Evolutionary conservation across 1,284 basidiomycete genomes (phyloP).

Genomic region (Austroboletus olivaceoglutinosus): DNA sequence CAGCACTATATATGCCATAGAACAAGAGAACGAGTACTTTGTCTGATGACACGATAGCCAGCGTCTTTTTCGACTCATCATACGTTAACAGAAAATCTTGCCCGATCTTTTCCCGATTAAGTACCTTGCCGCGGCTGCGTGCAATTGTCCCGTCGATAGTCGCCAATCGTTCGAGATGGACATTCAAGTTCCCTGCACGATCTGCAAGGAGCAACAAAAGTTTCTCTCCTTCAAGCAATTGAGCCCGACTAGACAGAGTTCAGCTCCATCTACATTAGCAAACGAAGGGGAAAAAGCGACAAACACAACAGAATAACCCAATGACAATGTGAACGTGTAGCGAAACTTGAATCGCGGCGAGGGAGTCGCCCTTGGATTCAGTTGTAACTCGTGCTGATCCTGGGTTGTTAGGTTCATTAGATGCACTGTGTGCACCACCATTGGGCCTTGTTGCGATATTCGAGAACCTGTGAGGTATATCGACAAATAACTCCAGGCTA

Average conservation of each 20-base stretch:
- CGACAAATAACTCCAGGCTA: conserved; percentile 13
- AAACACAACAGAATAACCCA: conserved; percentile 37
- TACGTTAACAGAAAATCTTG: conserved; percentile 43
- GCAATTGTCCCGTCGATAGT: conserved; percentile 34
- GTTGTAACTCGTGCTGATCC: conserved; percentile 42
- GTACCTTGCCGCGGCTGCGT: conserved; percentile 27
- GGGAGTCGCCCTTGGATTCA: conserved; percentile 39
- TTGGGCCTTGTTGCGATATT: conserved; percentile 22
- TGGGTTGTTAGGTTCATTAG: conserved; percentile 39
- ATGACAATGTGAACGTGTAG: conserved; percentile 36
- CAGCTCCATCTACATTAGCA: not conserved
- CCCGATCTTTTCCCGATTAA: conserved; percentile 48
- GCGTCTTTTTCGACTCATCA: conserved; percentile 48
- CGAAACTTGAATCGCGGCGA: conserved; percentile 31
- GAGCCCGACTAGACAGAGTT: conserved; percentile 33
- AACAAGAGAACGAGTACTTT: conserved; percentile 31
- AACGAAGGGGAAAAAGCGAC: conserved; percentile 5
- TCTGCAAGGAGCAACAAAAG: conserved; percentile 45
- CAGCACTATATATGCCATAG: not conserved
- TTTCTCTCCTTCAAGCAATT: conserved; percentile 37
- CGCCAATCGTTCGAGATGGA: conserved; percentile 41
- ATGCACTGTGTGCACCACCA: conserved; percentile 36
- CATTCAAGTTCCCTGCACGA: conserved; percentile 27
- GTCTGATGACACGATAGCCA: conserved; percentile 42
- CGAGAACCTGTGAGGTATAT: conserved; percentile 3